Conservation (phyloP, 2,329 filamentous ascomycete genomes). For the Verticillium nonalfalfae region DNA sequence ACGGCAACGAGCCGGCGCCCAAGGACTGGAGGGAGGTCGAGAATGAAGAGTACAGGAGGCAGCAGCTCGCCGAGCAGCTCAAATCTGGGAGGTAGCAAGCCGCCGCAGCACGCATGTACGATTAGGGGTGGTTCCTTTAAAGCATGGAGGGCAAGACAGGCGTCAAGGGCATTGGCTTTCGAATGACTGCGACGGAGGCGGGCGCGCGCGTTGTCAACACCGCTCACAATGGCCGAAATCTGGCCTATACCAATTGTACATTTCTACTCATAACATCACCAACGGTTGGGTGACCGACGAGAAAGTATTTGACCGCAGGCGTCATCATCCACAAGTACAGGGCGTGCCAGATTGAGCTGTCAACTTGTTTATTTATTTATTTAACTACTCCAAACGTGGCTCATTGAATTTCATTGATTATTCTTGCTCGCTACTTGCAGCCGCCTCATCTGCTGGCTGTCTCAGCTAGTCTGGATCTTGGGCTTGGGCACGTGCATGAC, state of each 20-base stretch:
- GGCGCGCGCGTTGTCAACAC: too few relatives aligned
- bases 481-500: not conserved
- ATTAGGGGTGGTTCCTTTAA: not conserved
- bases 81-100: slow-evolving; percentile 9
- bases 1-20: slow-evolving; percentile 58
- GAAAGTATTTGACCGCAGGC: too few relatives aligned
- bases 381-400: not conserved
- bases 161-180: too few relatives aligned
- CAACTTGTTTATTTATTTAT: too few relatives aligned
- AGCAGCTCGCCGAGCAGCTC: slow-evolving; percentile 20
- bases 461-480: not conserved
- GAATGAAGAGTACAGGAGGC: slow-evolving; percentile 52
- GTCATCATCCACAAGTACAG: too few relatives aligned
- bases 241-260: too few relatives aligned
- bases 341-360: too few relatives aligned
- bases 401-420: not conserved
- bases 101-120: not conserved
- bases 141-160: not conserved
- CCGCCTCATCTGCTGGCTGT: not conserved
- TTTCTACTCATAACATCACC: too few relatives aligned
- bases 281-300: too few relatives aligned
- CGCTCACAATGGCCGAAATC: too few relatives aligned
- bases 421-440: not conserved
- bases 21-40: slow-evolving; percentile 59
- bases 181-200: too few relatives aligned